Evolutionary conservation across 2,329 filamentous ascomycete genomes (phyloP).

Genomic region (Pseudogymnoascus sp.): DNA sequence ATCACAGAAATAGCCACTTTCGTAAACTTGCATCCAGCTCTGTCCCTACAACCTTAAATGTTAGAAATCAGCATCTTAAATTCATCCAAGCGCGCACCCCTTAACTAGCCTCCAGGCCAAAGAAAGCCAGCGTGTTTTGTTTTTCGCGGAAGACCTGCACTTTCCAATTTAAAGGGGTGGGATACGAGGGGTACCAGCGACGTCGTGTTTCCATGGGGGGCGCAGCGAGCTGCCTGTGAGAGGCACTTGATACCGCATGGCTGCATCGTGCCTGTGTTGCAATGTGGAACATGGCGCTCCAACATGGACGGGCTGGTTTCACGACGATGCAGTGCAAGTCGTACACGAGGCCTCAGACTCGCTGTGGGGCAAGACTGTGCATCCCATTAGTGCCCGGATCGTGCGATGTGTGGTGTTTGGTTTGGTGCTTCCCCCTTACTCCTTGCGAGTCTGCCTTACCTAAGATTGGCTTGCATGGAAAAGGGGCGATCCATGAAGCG

Average conservation of each 20-base stretch:
- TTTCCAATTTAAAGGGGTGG: neutral
- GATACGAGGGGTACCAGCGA: neutral
- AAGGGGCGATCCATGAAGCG: neutral
- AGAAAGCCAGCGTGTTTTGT: neutral
- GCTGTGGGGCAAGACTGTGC: neutral
- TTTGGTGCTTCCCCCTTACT: neutral
- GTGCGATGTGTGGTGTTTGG: neutral
- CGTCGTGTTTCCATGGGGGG: neutral
- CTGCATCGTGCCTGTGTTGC: neutral
- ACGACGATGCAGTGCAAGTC: neutral
- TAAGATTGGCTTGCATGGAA: neutral
- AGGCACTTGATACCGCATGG: neutral
- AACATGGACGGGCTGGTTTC: neutral
- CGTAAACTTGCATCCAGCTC: neutral
- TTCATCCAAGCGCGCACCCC: neutral
- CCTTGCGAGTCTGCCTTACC: conserved; percentile 8
- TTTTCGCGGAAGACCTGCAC: neutral
- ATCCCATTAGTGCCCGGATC: neutral
- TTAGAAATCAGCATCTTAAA: neutral
- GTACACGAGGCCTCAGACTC: neutral
- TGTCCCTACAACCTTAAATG: conserved; percentile 1
- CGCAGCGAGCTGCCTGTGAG: neutral
- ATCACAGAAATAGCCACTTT: neutral
- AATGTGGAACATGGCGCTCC: neutral
- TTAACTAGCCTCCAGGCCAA: neutral